Conservation (phyloP, 768 basidiomycete genomes). For the Suillus lakei region DNA sequence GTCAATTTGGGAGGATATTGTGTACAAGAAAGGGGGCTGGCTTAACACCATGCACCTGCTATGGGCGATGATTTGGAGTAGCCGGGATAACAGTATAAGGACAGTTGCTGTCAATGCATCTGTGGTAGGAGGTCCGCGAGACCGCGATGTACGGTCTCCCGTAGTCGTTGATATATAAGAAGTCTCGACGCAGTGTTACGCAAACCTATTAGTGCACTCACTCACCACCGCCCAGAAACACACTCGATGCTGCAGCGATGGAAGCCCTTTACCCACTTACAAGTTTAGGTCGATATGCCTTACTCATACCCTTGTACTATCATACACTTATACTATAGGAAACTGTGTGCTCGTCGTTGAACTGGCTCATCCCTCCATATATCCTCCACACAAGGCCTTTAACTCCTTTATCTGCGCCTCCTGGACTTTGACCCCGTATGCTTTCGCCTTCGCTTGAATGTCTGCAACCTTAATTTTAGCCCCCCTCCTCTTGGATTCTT, state of each 20-base stretch:
- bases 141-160: neutral
- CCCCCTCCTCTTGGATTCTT: neutral
- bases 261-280: neutral
- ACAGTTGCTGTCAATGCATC: neutral
- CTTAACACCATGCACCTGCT: neutral
- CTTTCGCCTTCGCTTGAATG: neutral
- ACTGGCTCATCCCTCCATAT: neutral
- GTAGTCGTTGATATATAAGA: neutral
- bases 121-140: neutral
- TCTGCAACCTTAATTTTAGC: neutral
- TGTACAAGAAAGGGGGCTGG: neutral
- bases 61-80: neutral
- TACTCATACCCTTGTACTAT: neutral
- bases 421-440: neutral
- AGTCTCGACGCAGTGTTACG: neutral
- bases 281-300: neutral
- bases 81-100: neutral
- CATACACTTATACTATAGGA: neutral
- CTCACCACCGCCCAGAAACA: neutral
- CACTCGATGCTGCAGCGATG: no score
- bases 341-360: neutral
- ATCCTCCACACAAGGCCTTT: neutral
- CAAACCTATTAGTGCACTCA: neutral
- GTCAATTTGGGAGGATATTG: conserved; percentile 33
- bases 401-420: neutral